Evolutionary conservation across 495 filamentous ascomycete genomes (phyloP).

Genomic region (Penicillium desertorum): DNA sequence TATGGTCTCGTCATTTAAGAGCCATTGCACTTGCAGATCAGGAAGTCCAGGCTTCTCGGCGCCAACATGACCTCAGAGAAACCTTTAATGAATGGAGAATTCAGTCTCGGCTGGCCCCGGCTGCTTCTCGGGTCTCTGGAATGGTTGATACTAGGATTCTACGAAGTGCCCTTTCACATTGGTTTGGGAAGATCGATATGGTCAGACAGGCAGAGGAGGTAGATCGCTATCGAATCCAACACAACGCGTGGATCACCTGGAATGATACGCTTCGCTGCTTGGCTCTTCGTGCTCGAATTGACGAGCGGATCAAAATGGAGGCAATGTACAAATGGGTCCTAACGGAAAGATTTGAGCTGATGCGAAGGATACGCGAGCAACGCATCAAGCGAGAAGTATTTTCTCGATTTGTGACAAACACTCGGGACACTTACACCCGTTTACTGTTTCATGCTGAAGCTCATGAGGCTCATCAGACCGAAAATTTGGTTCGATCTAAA

Average conservation of each 20-base stretch:
- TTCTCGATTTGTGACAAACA: constrained; percentile 42
- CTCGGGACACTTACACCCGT: constrained; percentile 39
- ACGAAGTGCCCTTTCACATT: constrained; percentile 49
- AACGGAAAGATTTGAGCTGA: constrained; percentile 52
- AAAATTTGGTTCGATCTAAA: constrained; percentile 36
- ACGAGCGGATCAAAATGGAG: constrained; percentile 59
- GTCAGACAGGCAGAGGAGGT: constrained; percentile 55
- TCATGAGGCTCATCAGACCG: constrained; percentile 36
- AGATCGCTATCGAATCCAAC: constrained; percentile 52
- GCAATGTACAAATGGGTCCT: constrained; percentile 65
- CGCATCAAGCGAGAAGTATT: constrained; percentile 49
- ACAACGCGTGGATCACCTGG: constrained; percentile 63
- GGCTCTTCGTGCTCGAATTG: constrained; percentile 52
- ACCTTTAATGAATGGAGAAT: constrained; percentile 42
- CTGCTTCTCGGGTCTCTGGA: constrained; percentile 43
- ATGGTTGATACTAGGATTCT: constrained; percentile 51
- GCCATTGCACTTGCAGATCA: constrained; percentile 30
- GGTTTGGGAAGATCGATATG: constrained; percentile 51
- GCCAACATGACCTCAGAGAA: constrained; percentile 30
- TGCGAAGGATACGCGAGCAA: constrained; percentile 53
- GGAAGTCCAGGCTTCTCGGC: constrained; percentile 35
- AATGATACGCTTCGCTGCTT: constrained; percentile 62
- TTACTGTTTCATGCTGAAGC: constrained; percentile 39
- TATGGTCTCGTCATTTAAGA: constrained; percentile 35
- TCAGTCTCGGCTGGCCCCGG: constrained; percentile 49